Base-by-base conservation (phyloP, 352 stramenopile species). In the Phytopythium oedochilum region DNA sequence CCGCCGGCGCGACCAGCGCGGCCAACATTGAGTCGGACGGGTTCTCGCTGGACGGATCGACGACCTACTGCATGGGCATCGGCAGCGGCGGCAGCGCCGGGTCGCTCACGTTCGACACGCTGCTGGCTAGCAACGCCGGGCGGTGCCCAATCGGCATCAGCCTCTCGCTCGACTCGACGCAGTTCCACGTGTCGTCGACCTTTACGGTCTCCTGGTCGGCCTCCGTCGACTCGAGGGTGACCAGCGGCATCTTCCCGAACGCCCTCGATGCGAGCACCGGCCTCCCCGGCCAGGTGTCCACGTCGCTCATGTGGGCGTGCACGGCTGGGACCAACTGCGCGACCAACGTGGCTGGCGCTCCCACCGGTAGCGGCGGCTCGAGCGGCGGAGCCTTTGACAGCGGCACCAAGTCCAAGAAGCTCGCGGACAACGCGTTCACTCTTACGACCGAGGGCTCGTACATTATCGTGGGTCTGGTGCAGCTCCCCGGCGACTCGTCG, bases 51-150 rank as follows among this genome's bases (percentile, higher is more conserved):
- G 78, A 92, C 49, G 79, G 82, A 34, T 29, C 59, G 5, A 86
- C 75, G 23, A 92, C 82, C 9, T 92, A 92, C 61, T 92, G 82
- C 61, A 73, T 89, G 68, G 82, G 79, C 52, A 54, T 83, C 20
- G 66, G 51, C 31, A 38, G 42, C 28, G 36, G 34, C 31, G 61
- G 49, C 10, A 20, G 47, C 12, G 63, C 61, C 26, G 66, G 64
- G 14, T 70, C 64, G 23, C 65, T 86, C 12, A 68, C 29, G 18
- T 86, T 90, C 59, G 55, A 73, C 48, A 57, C 75, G 23, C 55
- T 92, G 28, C 51, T 71, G 14, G 49, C 58, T 32, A 65, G 66
- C 63, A 92, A 73, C 53, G 60, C 70, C 18, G 71, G 75, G 9
- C 72, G 78, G 18, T 92, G 82, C 34, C 74, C 82, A 26, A 63